phyloP scores from a whole-genome alignment of 2,329 filamentous ascomycete species.

The Huntiella bhutanensis region DNA sequence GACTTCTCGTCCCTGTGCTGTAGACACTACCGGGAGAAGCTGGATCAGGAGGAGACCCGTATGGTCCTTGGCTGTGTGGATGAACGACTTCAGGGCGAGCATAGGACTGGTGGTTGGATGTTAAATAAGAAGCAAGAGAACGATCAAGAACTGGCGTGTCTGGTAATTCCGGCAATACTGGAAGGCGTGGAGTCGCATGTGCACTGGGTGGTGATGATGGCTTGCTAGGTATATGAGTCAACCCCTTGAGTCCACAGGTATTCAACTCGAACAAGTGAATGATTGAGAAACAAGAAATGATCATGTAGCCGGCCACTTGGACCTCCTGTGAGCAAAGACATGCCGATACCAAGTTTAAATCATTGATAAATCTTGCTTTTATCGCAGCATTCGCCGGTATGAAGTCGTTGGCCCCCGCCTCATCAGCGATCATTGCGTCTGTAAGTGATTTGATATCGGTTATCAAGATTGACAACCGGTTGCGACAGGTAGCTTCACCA shows the following conservation, averaged over 20 bases:
- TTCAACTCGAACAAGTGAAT: constrained; percentile 6
- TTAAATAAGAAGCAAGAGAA: background rate
- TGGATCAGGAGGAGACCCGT: background rate
- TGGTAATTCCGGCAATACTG: background rate
- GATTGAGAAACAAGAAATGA: constrained; percentile 6
- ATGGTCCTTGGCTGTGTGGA: background rate
- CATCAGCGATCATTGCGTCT: background rate
- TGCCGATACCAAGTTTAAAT: background rate
- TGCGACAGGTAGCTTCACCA: background rate
- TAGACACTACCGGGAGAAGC: too few species aligned
- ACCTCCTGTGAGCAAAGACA: constrained; percentile 4
- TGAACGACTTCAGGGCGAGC: background rate
- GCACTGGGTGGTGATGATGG: background rate
- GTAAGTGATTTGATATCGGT: background rate
- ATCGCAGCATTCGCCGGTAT: background rate
- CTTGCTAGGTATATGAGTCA: background rate
- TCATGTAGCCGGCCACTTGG: background rate
- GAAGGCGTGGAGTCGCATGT: background rate
- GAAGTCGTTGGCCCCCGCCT: background rate
- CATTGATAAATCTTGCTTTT: background rate
- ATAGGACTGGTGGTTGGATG: background rate
- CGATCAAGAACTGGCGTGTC: background rate
- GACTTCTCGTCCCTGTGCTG: background rate
- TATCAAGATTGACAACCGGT: background rate
- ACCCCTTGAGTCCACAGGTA: constrained; percentile 1